Evolutionary conservation across 495 filamentous ascomycete species (phyloP), one percentile per base, ranked within the genome.

Genomic region (Aspergillus campestris): DNA sequence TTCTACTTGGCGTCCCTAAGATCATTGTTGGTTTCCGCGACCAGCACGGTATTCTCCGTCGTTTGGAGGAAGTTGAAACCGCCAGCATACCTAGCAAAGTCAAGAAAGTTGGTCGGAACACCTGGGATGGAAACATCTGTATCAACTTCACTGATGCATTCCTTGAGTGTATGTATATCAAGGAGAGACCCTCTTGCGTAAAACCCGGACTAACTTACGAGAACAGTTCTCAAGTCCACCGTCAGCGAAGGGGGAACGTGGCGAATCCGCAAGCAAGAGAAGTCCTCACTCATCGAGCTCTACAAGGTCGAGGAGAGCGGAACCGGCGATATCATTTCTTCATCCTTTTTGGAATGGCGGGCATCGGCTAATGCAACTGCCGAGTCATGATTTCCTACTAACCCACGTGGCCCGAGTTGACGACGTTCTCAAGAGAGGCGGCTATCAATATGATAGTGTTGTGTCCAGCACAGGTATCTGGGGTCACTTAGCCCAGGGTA

Each of bases 11-110:
- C 6, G 89, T 97, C 2, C 87, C 87, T 0, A 92, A 82, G 57
- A 86, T 99, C 42, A 82, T 95, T 13, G 86, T 97, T 3, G 92
- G 92, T 1, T 95, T 91, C 56, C 82, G 94, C 13, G 79, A 76
- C 15, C 75, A 74, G 35, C 59, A 83, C 45, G 94, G 94, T 5
- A 79, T 86, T 37, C 70, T 97, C 31, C 66, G 70, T 33, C 70
- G 73, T 15, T 45, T 91, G 2, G 74, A 90, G 56, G 87, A 95
- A 58, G 72, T 94, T 6, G 79, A 89, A 49, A 95, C 89, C 2
- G 70, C 72, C 13, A 72, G 62, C 32, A 84, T 99, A 32, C 92
- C 94, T 0, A 72, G 72, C 0, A 80, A 73, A 35, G 88, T 92
- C 28, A 78, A 80, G 52, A 73, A 75, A 30, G 61, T 72, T 4